Evolutionary conservation across 305 asterid genomes (phyloP).

Genomic region (Rubia tinctorum): DNA sequence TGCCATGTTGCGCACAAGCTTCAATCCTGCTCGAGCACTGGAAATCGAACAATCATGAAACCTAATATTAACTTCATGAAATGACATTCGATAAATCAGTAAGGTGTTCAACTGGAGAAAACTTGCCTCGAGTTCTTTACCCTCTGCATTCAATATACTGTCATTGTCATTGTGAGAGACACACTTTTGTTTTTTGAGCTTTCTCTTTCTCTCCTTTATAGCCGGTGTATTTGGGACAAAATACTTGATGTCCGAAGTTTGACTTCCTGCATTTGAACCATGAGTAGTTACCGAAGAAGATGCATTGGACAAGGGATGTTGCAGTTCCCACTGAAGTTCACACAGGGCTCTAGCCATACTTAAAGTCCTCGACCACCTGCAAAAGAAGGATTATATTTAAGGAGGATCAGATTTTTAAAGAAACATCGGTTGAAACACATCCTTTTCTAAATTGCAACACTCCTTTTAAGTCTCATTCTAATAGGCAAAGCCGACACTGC

Average conservation of each 20-base stretch:
- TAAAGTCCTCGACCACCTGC: slow-evolving; percentile 79
- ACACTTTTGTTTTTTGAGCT: slow-evolving; percentile 19
- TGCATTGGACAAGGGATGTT: slow-evolving; percentile 20
- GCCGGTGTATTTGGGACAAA: slow-evolving; percentile 58
- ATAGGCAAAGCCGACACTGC: not conserved
- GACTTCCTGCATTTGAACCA: slow-evolving; percentile 22
- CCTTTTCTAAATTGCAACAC: not conserved
- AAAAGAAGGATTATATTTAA: slow-evolving; percentile 14
- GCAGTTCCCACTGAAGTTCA: slow-evolving; percentile 71
- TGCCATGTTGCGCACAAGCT: slow-evolving; percentile 11
- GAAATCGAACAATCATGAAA: slow-evolving; percentile 12
- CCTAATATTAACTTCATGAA: not conserved
- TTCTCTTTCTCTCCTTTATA: slow-evolving; percentile 46
- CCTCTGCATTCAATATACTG: not conserved
- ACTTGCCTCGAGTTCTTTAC: not conserved
- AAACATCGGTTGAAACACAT: not conserved
- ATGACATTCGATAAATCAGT: slow-evolving; percentile 13
- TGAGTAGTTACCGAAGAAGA: slow-evolving; percentile 18
- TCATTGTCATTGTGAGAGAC: not conserved
- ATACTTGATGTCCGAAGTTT: slow-evolving; percentile 20
- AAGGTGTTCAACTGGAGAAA: slow-evolving; percentile 19
- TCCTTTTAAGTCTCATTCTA: not conserved
- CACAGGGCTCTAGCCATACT: slow-evolving; percentile 80
- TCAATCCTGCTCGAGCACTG: slow-evolving; percentile 22
- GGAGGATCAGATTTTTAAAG: not conserved